Evolutionary conservation across 495 filamentous ascomycete genomes (phyloP).

Genomic region (Aspergillus saccharolyticus): DNA sequence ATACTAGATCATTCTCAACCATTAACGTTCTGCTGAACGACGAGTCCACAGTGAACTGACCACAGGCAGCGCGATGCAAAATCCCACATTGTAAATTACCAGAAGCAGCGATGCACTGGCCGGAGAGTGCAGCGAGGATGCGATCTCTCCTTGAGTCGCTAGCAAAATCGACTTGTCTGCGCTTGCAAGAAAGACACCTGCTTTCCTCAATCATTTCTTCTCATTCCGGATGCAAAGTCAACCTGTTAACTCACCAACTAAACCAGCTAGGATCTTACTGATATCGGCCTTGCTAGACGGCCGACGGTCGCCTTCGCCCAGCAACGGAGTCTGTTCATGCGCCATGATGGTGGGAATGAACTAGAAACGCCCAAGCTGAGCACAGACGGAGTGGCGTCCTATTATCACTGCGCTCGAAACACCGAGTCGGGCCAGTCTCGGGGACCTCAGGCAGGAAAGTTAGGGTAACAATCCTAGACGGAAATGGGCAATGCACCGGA

Average conservation of each 20-base stretch:
- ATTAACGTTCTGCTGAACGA: neutral
- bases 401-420: neutral
- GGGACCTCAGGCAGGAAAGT: neutral
- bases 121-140: conserved; percentile 25
- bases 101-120: conserved; percentile 28
- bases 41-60: neutral
- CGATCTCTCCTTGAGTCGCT: conserved; percentile 27
- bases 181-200: conserved; percentile 29
- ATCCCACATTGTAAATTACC: conserved; percentile 15
- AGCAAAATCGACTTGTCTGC: conserved; percentile 26
- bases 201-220: neutral
- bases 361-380: neutral
- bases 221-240: neutral
- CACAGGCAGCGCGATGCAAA: neutral
- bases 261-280: neutral
- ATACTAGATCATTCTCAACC: conserved; percentile 14
- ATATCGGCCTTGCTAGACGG: neutral
- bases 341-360: neutral
- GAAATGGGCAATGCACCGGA: neutral
- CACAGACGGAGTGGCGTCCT: neutral
- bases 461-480: too few relatives aligned
- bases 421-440: neutral
- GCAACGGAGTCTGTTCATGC: neutral
- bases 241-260: neutral
- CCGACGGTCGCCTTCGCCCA: neutral